phyloP scores from a whole-genome alignment of 1,139 yeast species.

The Zygosaccharomyces sapae region DNA sequence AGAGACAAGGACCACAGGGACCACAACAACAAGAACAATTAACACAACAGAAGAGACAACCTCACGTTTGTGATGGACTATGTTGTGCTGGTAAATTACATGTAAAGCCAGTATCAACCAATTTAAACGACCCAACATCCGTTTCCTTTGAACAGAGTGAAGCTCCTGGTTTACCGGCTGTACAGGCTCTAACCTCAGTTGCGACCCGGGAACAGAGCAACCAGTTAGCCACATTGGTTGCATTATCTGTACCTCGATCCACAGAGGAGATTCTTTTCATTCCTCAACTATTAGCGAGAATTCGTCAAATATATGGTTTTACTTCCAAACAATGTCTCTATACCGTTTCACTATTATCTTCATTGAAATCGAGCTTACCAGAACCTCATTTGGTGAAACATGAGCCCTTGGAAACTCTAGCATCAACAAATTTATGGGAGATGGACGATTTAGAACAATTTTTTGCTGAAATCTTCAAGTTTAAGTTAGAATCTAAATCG shows the following conservation, averaged over 20 bases:
- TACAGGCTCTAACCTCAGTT: slow-evolving; percentile 44
- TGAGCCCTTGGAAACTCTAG: slow-evolving; percentile 36
- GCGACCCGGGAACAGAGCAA: slow-evolving; percentile 46
- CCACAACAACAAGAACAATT: slow-evolving; percentile 9
- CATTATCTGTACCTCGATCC: slow-evolving; percentile 68
- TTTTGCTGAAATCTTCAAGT: slow-evolving; percentile 24
- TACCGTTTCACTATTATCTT: slow-evolving; percentile 66
- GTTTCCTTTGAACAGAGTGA: slow-evolving; percentile 52
- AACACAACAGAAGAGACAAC: slow-evolving; percentile 30
- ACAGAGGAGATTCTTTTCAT: slow-evolving; percentile 73
- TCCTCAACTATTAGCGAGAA: slow-evolving; percentile 63
- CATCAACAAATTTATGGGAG: slow-evolving; percentile 27
- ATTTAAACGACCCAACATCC: slow-evolving; percentile 28
- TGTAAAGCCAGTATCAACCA: slow-evolving; percentile 30
- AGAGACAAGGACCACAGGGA: slow-evolving; percentile 17
- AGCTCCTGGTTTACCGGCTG: slow-evolving; percentile 79
- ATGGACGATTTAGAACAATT: slow-evolving; percentile 28
- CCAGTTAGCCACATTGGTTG: slow-evolving; percentile 61
- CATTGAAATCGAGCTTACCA: slow-evolving; percentile 55
- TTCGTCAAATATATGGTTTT: slow-evolving; percentile 67
- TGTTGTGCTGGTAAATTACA: slow-evolving; percentile 53
- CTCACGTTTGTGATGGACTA: slow-evolving; percentile 52
- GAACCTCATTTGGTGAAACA: slow-evolving; percentile 55
- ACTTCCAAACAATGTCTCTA: slow-evolving; percentile 62
- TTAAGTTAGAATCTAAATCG: slow-evolving; percentile 11